Conservation (phyloP, 345 rosid genomes). For the Orychophragmus violaceus region DNA sequence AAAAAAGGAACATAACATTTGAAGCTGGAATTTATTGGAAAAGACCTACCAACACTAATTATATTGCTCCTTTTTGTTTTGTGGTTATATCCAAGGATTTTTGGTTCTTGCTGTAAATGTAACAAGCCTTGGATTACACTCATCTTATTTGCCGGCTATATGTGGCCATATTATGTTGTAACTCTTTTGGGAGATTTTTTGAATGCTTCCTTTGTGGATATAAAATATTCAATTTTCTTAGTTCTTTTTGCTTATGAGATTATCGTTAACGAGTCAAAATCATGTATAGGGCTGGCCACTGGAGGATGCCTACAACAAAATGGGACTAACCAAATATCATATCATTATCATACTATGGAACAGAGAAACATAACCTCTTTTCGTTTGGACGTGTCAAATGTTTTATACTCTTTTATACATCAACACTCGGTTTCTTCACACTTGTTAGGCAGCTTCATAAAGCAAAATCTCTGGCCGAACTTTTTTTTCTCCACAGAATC, state of each 20-base stretch:
- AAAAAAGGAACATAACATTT: too few species aligned
- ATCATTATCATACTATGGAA: background rate
- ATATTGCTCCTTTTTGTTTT: conserved; percentile 1
- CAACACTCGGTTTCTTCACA: background rate
- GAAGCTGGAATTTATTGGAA: too few species aligned
- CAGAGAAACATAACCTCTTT: background rate
- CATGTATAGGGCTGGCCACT: background rate
- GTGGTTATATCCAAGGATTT: conserved; percentile 26
- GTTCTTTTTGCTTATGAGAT: background rate
- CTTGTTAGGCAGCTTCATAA: background rate
- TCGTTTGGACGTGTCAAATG: background rate
- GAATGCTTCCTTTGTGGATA: conserved; percentile 2
- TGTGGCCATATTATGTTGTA: conserved; percentile 23
- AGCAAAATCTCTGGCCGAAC: background rate
- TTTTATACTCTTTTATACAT: background rate
- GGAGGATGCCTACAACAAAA: background rate
- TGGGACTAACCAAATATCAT: too few species aligned
- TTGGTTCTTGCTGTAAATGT: conserved; percentile 29
- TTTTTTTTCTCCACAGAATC: background rate
- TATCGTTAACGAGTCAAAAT: background rate
- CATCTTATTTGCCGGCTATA: conserved; percentile 12
- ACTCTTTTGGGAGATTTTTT: conserved; percentile 16
- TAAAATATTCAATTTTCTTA: background rate
- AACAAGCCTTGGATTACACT: conserved; percentile 30
- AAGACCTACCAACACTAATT: too few species aligned